Percentiles rank a stretch among this genome's conserved stretches.
Evolutionary conservation across 2,329 filamentous ascomycete species (phyloP).

Genomic region (Daldinia sp.): DNA sequence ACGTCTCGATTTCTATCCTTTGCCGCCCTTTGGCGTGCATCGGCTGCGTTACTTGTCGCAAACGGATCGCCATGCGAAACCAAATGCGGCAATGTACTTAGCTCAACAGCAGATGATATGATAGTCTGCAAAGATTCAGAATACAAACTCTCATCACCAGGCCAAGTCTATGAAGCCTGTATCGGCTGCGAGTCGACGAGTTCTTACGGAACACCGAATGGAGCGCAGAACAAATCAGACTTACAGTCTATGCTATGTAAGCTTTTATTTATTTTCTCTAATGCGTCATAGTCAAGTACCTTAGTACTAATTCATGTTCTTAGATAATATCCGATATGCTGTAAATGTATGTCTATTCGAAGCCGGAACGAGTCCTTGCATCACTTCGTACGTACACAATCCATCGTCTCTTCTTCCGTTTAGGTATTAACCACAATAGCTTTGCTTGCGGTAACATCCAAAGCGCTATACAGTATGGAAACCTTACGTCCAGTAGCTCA

Average conservation of each 20-base stretch:
- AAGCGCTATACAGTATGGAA: slow-evolving; percentile 61
- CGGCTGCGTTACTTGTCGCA: slow-evolving; percentile 57
- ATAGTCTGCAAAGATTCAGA: slow-evolving; percentile 61
- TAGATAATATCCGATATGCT: slow-evolving; percentile 70
- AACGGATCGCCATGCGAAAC: slow-evolving; percentile 62
- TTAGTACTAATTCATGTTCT: slow-evolving; percentile 36
- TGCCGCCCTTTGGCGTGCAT: slow-evolving; percentile 42
- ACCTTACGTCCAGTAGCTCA: slow-evolving; percentile 59
- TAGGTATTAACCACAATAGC: slow-evolving; percentile 54
- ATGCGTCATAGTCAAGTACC: not conserved
- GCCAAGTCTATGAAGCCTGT: slow-evolving; percentile 65
- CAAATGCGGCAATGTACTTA: slow-evolving; percentile 66
- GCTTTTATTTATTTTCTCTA: slow-evolving; percentile 47
- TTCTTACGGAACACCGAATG: slow-evolving; percentile 56
- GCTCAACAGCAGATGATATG: slow-evolving; percentile 59
- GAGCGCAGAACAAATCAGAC: slow-evolving; percentile 59
- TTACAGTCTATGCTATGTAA: slow-evolving; percentile 67
- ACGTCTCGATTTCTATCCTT: slow-evolving; percentile 42
- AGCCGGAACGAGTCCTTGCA: slow-evolving; percentile 60
- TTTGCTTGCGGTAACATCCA: slow-evolving; percentile 65
- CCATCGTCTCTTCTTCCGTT: not conserved
- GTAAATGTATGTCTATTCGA: slow-evolving; percentile 67
- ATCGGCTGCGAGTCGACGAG: slow-evolving; percentile 66
- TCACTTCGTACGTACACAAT: slow-evolving; percentile 60
- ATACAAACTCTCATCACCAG: slow-evolving; percentile 55